Evolutionary conservation across 1,284 basidiomycete genomes (phyloP).

Genomic region (Flammula alnicola): DNA sequence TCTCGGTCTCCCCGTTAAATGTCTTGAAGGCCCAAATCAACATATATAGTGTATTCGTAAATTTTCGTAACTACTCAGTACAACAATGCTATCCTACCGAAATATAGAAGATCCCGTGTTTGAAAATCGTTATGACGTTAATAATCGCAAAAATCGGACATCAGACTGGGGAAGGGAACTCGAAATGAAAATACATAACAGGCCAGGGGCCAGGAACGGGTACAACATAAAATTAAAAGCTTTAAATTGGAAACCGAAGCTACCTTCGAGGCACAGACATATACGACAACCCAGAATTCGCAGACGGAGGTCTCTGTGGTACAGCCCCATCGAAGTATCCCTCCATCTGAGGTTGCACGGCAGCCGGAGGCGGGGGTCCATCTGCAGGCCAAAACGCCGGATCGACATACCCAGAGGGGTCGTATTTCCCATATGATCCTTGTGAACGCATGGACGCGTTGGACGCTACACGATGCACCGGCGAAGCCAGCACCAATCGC

Average conservation of each 20-base stretch:
- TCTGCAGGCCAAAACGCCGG: slow-evolving; percentile 33
- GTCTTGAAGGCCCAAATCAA: background rate
- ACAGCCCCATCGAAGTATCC: background rate
- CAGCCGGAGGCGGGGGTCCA: slow-evolving; percentile 16
- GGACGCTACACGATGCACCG: slow-evolving; percentile 32
- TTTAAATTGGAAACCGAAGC: background rate
- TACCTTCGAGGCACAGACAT: slow-evolving; percentile 1
- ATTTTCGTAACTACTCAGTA: background rate
- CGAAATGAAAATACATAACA: background rate
- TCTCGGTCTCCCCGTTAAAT: too few relatives aligned
- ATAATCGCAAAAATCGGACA: too few relatives aligned
- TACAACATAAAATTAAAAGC: background rate
- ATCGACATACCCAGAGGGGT: slow-evolving; percentile 37
- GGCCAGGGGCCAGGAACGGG: too few relatives aligned
- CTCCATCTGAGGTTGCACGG: background rate
- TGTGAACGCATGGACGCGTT: slow-evolving; percentile 35
- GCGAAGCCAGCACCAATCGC: slow-evolving; percentile 14
- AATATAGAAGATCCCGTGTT: slow-evolving; percentile 3
- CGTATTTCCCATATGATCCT: slow-evolving; percentile 36
- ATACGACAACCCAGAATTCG: slow-evolving; percentile 21
- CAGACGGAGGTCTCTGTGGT: slow-evolving; percentile 13
- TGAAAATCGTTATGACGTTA: background rate
- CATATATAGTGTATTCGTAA: slow-evolving; percentile 1
- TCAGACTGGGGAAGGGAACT: too few relatives aligned
- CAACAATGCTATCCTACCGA: slow-evolving; percentile 9